Evolutionary conservation across 1,284 basidiomycete genomes (phyloP), one percentile per base, ranked within the genome.

Genomic region (Volvariella surrecta): DNA sequence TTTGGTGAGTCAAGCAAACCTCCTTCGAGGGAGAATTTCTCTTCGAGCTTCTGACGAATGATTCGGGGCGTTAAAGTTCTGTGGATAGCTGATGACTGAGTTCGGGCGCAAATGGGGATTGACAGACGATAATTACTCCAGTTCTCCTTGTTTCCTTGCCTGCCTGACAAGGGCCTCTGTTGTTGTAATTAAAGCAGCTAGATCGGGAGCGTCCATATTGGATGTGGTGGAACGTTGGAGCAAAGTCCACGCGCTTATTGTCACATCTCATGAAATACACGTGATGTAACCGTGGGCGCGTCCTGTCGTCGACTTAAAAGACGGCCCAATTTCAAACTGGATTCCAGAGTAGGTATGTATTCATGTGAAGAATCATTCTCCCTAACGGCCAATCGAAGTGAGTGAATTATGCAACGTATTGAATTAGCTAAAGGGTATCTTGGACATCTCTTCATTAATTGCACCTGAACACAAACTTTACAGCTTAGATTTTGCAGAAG

Each of bases 401-500:
- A n/a, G n/a, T n/a, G n/a, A n/a, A n/a, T n/a, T n/a, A n/a, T n/a
- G n/a, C n/a, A n/a, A n/a, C n/a, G n/a, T n/a, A n/a, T n/a, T n/a
- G n/a, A n/a, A n/a, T n/a, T n/a, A n/a, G n/a, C n/a, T n/a, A n/a
- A n/a, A n/a, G n/a, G n/a, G n/a, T n/a, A n/a, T n/a, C n/a, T n/a
- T n/a, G n/a, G n/a, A n/a, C n/a, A n/a, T n/a, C n/a, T n/a, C n/a
- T n/a, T n/a, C n/a, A n/a, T n/a, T n/a, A n/a, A n/a, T n/a, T n/a
- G n/a, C n/a, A n/a, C n/a, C n/a, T n/a, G n/a, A n/a, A n/a, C n/a
- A n/a, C n/a, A n/a, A n/a, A n/a, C n/a, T 6, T 48, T 50, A 66
- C 21, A 67, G 59, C 51, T 63, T 68, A 34, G 64, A 46, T 43
- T 50, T 57, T 19, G 34, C 15, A 10, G 52, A 48, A 41, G 47